Evolutionary conservation across 2,329 filamentous ascomycete species (phyloP).

Genomic region (Aschersonia sp.): DNA sequence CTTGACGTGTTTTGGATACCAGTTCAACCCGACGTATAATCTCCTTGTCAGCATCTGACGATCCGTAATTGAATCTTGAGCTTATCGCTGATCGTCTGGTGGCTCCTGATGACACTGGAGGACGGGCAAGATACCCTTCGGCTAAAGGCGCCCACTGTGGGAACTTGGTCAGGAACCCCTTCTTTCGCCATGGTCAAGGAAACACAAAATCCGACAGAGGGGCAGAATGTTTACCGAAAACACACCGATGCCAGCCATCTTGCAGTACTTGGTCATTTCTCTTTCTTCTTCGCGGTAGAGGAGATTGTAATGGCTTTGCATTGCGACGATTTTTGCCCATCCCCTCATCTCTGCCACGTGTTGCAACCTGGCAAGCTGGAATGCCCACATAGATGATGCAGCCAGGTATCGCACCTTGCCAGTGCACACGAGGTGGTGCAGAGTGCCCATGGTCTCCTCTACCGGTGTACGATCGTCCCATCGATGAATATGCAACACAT

Average conservation of each 20-base stretch:
- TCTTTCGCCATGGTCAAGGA: background rate
- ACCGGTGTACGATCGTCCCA: slow-evolving; percentile 30
- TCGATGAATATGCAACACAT: slow-evolving; percentile 40
- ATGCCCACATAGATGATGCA: slow-evolving; percentile 21
- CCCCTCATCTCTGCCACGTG: slow-evolving; percentile 33
- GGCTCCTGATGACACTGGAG: background rate
- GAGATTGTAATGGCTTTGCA: slow-evolving; percentile 41
- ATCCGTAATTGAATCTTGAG: background rate
- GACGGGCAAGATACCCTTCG: background rate
- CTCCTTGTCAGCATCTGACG: background rate
- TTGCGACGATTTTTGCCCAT: slow-evolving; percentile 40
- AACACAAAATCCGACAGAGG: background rate
- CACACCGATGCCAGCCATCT: slow-evolving; percentile 4
- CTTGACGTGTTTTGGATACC: background rate
- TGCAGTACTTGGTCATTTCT: slow-evolving; percentile 21
- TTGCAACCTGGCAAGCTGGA: slow-evolving; percentile 31
- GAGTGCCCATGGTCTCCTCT: slow-evolving; percentile 42
- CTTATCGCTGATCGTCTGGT: background rate
- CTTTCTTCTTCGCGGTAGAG: slow-evolving; percentile 42
- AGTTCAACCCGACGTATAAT: background rate
- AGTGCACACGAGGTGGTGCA: slow-evolving; percentile 37
- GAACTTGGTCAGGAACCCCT: background rate
- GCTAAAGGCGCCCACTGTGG: background rate
- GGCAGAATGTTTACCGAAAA: background rate
- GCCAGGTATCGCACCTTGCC: slow-evolving; percentile 36